A percentile compares a stretch with the other conserved stretches of the same genome.
These are phyloP conservation scores for Cutaneotrichosporon arboriforme DNA, from an alignment of 1,284 basidiomycete genomes.

Conservation along the genomic window DNA sequence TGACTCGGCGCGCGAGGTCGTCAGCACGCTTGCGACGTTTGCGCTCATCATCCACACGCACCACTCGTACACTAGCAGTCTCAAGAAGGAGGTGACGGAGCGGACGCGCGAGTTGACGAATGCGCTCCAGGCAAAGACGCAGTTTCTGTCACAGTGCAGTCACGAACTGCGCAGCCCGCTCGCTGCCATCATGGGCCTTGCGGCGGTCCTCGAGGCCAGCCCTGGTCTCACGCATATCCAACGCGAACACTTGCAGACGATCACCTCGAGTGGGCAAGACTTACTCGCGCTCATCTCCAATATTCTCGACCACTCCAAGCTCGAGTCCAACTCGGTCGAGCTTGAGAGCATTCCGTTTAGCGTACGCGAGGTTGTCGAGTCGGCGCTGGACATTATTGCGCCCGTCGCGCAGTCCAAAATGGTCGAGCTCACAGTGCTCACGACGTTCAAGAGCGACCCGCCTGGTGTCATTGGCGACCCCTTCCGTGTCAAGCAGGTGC, in stretches of 20 bases:
- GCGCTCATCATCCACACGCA: conserved; percentile 31
- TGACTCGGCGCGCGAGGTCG: conserved; percentile 23
- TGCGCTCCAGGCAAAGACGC: conserved; percentile 34
- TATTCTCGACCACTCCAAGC: conserved; percentile 50
- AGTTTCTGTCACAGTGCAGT: conserved; percentile 41
- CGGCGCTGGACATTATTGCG: conserved; percentile 39
- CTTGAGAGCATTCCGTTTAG: conserved; percentile 48
- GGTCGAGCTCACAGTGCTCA: conserved; percentile 38
- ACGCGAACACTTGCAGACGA: conserved; percentile 48
- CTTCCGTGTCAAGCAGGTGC: conserved; percentile 41
- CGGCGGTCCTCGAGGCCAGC: conserved; percentile 44
- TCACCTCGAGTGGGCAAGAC: conserved; percentile 48
- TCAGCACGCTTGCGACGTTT: conserved; percentile 32
- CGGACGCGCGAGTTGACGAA: conserved; percentile 30
- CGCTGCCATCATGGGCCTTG: conserved; percentile 43
- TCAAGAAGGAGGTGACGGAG: conserved; percentile 30
- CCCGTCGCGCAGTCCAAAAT: conserved; percentile 37
- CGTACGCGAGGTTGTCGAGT: conserved; percentile 42
- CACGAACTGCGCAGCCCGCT: conserved; percentile 51
- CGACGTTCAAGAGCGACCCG: conserved; percentile 32
- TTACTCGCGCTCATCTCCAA: conserved; percentile 51
- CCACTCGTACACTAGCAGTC: conserved; percentile 27
- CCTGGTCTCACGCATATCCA: conserved; percentile 44
- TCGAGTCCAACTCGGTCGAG: conserved; percentile 48
- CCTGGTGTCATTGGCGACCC: conserved; percentile 38